Base-by-base conservation (phyloP, 805 yeast species). In the Barnettozyma siamensis region DNA sequence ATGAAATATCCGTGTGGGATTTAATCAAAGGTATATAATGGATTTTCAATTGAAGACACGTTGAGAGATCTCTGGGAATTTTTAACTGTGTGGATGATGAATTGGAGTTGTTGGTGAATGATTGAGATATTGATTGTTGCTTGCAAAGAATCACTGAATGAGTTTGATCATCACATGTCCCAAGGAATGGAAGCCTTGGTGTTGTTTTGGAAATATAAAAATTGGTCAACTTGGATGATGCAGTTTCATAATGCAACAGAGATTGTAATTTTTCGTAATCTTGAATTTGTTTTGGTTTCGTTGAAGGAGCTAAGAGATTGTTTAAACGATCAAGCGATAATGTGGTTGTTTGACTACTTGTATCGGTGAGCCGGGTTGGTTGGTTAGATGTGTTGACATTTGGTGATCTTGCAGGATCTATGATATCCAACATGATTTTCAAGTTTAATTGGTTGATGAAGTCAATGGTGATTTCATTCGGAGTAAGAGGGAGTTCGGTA, bases 1-100 rank as follows among this genome's bases (percentile, higher is more conserved):
- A 59, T 15, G 70, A 63, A 2, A 64, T 41, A 53, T 91, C 97
- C 0, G 96, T 88, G 42, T 76, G 80, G 13, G 63, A 53, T 44
- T 74, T 76, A 24, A 75, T 60, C 24, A 75, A 63, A 11, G 81
- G 81, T n/a, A 76, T 64, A 49, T 67, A 75, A 56, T 77, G 83
- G 40, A 72, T 70, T 41, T 69, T 53, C 5, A 16, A 24, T 12
- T 42, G 37, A n/a, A 51, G 37, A 32, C 57, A 53, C 5, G 15
- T 26, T 15, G 32, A 16, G 6, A 53, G 33, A 1, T 70, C 16
- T 49, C 50, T 33, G 51, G 59, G 16, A 64, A 53, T 50, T 59
- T 71, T 53, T 11, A 18, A 21, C n/a, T n/a, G n/a, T 7, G 24
- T 7, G 24, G 24, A 21, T 7, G 24, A 21, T 21, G 24, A 21